phyloP scores from a whole-genome alignment of 2,329 filamentous ascomycete species.

The Neonectria punicea region DNA sequence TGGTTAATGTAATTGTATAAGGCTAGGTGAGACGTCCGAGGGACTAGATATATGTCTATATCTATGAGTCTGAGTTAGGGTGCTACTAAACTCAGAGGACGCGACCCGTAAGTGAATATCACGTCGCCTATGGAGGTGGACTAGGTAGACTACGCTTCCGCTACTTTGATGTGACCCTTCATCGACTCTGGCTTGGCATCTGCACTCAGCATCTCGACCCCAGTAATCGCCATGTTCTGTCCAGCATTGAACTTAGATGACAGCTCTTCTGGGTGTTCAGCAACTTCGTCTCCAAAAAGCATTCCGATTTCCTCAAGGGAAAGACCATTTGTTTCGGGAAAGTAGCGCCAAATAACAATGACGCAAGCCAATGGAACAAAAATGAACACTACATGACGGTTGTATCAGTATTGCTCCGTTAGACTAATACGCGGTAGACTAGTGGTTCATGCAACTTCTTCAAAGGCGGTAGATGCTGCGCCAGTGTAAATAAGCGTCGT shows the following conservation, averaged over 20 bases:
- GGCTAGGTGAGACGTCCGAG: no score
- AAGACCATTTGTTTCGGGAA: neutral
- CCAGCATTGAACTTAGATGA: neutral
- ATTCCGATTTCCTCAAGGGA: neutral
- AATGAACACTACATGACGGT: neutral
- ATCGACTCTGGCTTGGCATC: neutral
- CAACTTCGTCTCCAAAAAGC: neutral
- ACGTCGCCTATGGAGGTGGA: no score
- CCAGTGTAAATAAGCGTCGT: neutral
- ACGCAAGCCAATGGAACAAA: neutral
- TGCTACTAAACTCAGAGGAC: no score
- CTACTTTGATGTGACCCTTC: neutral
- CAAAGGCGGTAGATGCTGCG: neutral
- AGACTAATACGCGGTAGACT: no score
- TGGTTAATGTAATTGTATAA: no score
- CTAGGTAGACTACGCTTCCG: no score
- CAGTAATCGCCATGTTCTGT: neutral
- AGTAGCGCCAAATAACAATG: neutral
- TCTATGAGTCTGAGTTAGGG: no score
- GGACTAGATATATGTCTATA: no score
- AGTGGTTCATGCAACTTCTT: no score
- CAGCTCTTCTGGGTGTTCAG: neutral
- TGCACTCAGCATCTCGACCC: neutral
- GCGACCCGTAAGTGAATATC: no score
- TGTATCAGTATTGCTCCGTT: neutral